phyloP scores from a whole-genome alignment of 2,329 filamentous ascomycete species.

The Leptographium procerum region DNA sequence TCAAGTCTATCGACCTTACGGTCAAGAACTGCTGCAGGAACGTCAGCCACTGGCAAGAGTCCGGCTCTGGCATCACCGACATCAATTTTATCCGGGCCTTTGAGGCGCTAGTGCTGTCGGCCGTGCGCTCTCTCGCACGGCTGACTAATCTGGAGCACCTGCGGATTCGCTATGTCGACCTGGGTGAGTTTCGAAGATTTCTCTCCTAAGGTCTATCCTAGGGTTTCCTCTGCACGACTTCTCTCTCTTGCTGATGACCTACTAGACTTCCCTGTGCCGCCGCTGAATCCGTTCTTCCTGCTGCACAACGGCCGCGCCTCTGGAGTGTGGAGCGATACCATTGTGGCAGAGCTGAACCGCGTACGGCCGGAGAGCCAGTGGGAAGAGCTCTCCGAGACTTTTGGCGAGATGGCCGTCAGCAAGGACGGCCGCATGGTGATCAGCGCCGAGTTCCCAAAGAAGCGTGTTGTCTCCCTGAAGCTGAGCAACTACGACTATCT shows the following conservation, averaged over 20 bases:
- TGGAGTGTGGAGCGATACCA: conserved; percentile 61
- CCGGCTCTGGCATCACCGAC: conserved; percentile 59
- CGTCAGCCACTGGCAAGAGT: conserved; percentile 44
- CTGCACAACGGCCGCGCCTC: conserved; percentile 48
- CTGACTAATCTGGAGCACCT: conserved; percentile 51
- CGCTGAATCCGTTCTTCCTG: conserved; percentile 63
- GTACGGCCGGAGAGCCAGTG: conserved; percentile 49
- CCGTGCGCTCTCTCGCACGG: conserved; percentile 46
- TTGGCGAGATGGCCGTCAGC: conserved; percentile 46
- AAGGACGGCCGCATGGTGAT: conserved; percentile 49
- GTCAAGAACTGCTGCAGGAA: conserved; percentile 64
- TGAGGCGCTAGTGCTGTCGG: conserved; percentile 54
- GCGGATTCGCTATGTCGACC: conserved; percentile 63
- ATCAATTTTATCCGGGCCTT: conserved; percentile 62
- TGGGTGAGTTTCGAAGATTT: conserved; percentile 34
- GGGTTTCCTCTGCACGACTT: background rate
- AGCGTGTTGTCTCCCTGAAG: conserved; percentile 43
- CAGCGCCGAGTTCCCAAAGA: conserved; percentile 41
- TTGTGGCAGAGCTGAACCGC: conserved; percentile 47
- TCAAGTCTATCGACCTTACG: conserved; percentile 59
- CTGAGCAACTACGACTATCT: conserved; percentile 45
- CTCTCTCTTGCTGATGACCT: background rate
- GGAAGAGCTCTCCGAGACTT: conserved; percentile 51
- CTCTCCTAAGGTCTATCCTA: background rate
- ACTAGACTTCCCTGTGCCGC: conserved; percentile 57